Conservation (phyloP, 495 filamentous ascomycete species). For the Bacidia rubella region DNA sequence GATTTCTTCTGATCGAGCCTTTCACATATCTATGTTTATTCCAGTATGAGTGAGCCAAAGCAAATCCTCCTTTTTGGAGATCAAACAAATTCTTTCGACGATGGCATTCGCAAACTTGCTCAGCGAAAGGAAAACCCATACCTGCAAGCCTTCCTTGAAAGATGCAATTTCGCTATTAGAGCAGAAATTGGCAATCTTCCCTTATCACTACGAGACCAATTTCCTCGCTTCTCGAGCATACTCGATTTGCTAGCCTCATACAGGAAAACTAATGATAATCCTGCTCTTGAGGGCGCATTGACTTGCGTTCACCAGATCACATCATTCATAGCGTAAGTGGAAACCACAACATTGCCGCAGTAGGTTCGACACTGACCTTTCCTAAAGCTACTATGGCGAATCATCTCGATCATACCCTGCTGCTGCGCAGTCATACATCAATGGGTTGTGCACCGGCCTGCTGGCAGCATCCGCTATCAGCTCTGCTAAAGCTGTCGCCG, state of each 20-base stretch:
- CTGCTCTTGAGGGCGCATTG: conserved; percentile 51
- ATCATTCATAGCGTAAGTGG: conserved; percentile 60
- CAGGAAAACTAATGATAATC: conserved; percentile 41
- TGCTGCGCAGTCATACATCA: background rate
- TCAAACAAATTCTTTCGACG: conserved; percentile 61
- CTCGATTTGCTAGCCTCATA: conserved; percentile 58
- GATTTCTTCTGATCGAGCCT: background rate
- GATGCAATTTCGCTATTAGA: conserved; percentile 44
- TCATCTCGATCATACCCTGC: conserved; percentile 2
- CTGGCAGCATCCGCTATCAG: conserved; percentile 61
- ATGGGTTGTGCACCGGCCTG: conserved; percentile 58
- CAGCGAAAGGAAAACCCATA: conserved; percentile 51
- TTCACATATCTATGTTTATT: background rate
- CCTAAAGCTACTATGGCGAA: background rate
- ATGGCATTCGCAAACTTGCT: conserved; percentile 48
- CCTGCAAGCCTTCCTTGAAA: conserved; percentile 51
- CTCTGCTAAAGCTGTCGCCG: conserved; percentile 49
- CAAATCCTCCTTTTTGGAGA: conserved; percentile 49
- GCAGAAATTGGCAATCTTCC: conserved; percentile 48
- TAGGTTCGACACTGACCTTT: background rate
- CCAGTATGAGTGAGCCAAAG: background rate
- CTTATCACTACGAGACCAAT: conserved; percentile 40
- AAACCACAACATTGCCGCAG: background rate
- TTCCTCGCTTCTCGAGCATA: conserved; percentile 57
- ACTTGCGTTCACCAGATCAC: conserved; percentile 59